These are phyloP conservation scores for Xylaria curta DNA, from an alignment of 495 filamentous ascomycete species.

Conservation along the genomic window DNA sequence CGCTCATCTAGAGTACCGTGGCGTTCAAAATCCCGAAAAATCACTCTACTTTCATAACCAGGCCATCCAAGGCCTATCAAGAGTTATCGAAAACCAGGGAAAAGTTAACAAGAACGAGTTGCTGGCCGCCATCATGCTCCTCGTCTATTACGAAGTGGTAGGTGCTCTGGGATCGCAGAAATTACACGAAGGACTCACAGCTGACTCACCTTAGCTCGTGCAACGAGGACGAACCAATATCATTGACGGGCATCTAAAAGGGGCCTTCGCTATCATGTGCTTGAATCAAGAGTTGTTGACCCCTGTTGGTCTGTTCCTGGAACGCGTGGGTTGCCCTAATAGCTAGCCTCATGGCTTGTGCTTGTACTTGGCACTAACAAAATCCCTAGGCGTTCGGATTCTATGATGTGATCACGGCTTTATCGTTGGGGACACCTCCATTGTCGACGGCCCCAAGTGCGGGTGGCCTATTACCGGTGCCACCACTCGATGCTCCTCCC, in stretches of 20 bases:
- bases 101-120: constrained; percentile 61
- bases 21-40: constrained; percentile 60
- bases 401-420: constrained; percentile 68
- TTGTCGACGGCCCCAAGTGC: constrained; percentile 57
- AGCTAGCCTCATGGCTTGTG: background rate
- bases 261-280: constrained; percentile 64
- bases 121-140: constrained; percentile 65
- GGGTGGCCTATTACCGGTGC: constrained; percentile 50
- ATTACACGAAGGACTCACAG: background rate
- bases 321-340: constrained; percentile 53
- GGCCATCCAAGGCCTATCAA: constrained; percentile 64
- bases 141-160: constrained; percentile 70
- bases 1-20: constrained; percentile 65
- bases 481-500: constrained; percentile 52
- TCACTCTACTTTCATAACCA: constrained; percentile 65
- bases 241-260: constrained; percentile 64
- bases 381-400: constrained; percentile 62
- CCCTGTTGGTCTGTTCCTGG: constrained; percentile 61
- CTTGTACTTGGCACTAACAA: constrained; percentile 25
- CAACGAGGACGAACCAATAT: constrained; percentile 63
- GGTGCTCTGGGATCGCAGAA: constrained; percentile 31
- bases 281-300: constrained; percentile 52
- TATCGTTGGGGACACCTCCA: constrained; percentile 66
- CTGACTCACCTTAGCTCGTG: constrained; percentile 54
- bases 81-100: constrained; percentile 60